Base-by-base conservation (phyloP, 441 rosid species). In the Gossypium laxum region DNA sequence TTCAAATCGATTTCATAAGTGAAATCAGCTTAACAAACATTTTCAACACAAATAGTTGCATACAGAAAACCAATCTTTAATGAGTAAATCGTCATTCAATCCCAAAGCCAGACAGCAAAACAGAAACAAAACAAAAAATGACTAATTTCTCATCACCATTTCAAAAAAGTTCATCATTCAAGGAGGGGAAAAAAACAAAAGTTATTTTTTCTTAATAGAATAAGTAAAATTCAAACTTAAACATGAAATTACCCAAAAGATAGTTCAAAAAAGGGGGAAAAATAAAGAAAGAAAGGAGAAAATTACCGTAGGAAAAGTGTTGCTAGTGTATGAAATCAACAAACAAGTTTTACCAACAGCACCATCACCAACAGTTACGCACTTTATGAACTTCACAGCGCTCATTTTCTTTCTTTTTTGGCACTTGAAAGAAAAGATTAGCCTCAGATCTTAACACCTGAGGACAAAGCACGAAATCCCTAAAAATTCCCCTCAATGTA, bases 311-410 rank as follows among this genome's bases (percentile, higher is more conserved):
- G 86, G 90, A 41, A 86, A 88, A 21, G 90, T 83, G 81, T 88
- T 88, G 92, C 88, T 88, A 75, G 90, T 88, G 75, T 88, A 88
- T 63, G 88, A 84, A 76, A 88, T 86, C 54, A 88, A 76, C 84
- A 86, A 76, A 75, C 90, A 86, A 10, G 92, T 86, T 84, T 88
- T 88, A 32, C 92, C 90, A 21, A 88, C 88, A 34, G 88, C 86
- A 47, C 89, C 88, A 69, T 88, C 88, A 73, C 92, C 92, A 30
- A 88, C 92, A n/a, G 90, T 88, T 4, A 86, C 90, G 62, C 92
- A 86, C 81, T 86, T 86, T 32, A 86, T 86, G 73, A 86, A 86
- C 83, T 90, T 84, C 52, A 88, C 81, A 45, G 92, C 90, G 57
- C 92, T 86, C 92, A 88, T 86, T 75, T 76, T 76, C 55, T 19